Evolutionary conservation across 306 rosid genomes (phyloP).

Genomic region (Echinosophora koreensis): DNA sequence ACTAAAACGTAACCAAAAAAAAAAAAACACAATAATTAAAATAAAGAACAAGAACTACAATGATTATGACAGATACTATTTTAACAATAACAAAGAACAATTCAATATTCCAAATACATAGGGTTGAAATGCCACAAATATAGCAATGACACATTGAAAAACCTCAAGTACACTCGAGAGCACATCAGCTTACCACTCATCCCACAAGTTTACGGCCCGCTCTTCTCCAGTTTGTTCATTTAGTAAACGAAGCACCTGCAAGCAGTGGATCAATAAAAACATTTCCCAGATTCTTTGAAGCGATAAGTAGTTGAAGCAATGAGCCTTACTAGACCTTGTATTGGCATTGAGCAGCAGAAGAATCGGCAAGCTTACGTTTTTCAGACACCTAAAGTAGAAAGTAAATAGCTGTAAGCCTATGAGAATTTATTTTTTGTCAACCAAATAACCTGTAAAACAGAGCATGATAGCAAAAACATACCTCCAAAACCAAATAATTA

Average conservation of each 20-base stretch:
- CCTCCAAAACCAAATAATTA: slow-evolving; percentile 92
- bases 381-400: slow-evolving; percentile 71
- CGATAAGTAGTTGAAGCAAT: slow-evolving; percentile 25
- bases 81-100: slow-evolving; percentile 11
- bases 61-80: slow-evolving; percentile 25
- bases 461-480: slow-evolving; percentile 47
- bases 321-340: slow-evolving; percentile 71
- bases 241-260: slow-evolving; percentile 88
- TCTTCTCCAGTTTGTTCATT: slow-evolving; percentile 85
- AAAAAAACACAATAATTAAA: not conserved
- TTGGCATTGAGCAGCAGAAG: slow-evolving; percentile 58
- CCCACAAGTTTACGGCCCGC: slow-evolving; percentile 66
- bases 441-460: slow-evolving; percentile 30
- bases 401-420: slow-evolving; percentile 39
- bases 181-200: slow-evolving; percentile 73
- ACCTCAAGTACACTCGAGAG: slow-evolving; percentile 31
- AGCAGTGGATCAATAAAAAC: slow-evolving; percentile 46
- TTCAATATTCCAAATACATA: not conserved
- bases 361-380: slow-evolving; percentile 56
- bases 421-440: slow-evolving; percentile 1
- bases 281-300: slow-evolving; percentile 34
- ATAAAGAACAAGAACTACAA: not conserved
- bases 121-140: slow-evolving; percentile 19
- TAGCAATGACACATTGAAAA: slow-evolving; percentile 9
- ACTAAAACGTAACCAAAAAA: no score